Evolutionary conservation across 2,329 filamentous ascomycete species (phyloP).

Genomic region (Fusarium sp.): DNA sequence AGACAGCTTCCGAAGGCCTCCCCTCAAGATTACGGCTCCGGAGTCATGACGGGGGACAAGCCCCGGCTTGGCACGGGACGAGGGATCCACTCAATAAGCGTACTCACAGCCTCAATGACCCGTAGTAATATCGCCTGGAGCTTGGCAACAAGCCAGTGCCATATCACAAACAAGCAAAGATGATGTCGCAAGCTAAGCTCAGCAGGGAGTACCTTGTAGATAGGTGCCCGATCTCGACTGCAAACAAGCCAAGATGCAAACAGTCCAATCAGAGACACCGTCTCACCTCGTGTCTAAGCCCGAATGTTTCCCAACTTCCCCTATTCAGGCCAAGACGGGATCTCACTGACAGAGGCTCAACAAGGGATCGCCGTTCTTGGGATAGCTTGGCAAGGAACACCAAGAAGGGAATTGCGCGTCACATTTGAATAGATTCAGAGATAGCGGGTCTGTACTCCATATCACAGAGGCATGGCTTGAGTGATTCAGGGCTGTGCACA

Average conservation of each 20-base stretch:
- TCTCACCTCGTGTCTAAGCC: conserved; percentile 31
- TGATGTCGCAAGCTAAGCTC: conserved; percentile 9
- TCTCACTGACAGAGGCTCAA: conserved; percentile 8
- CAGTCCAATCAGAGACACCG: conserved; percentile 18
- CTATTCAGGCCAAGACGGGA: conserved; percentile 12
- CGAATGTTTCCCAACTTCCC: conserved; percentile 19
- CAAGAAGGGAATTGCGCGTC: conserved; percentile 41
- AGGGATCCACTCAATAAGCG: conserved; percentile 4
- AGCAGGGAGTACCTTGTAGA: conserved; percentile 23
- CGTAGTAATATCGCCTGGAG: conserved; percentile 18
- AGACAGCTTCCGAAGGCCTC: not conserved
- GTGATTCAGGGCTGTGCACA: conserved; percentile 15
- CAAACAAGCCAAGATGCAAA: conserved; percentile 30
- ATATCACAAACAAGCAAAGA: not conserved
- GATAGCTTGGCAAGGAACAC: conserved; percentile 38
- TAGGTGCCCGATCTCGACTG: conserved; percentile 44
- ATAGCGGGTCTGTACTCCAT: conserved; percentile 35
- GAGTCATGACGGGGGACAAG: not conserved
- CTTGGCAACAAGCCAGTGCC: not conserved
- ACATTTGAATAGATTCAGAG: conserved; percentile 19
- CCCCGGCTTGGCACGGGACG: conserved; percentile 34
- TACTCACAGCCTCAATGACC: conserved; percentile 28
- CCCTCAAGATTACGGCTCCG: conserved; percentile 8
- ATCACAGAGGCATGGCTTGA: not conserved
- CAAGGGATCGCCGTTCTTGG: conserved; percentile 38